These are phyloP conservation scores for Nannizziopsis barbatae DNA, from an alignment of 2,329 filamentous ascomycete species.

Conservation along the genomic window DNA sequence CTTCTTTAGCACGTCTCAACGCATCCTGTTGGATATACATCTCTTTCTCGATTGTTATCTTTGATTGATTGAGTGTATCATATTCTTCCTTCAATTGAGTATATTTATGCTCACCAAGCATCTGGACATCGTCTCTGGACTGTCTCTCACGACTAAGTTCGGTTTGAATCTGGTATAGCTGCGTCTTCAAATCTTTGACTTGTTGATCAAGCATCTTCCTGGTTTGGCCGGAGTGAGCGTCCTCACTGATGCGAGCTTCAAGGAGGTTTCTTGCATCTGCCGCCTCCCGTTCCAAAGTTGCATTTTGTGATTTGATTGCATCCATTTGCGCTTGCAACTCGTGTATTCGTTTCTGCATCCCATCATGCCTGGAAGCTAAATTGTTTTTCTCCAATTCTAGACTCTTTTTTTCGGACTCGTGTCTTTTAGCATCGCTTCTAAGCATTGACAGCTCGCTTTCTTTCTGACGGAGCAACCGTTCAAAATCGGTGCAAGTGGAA, in stretches of 20 bases:
- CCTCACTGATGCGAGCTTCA: slow-evolving; percentile 78
- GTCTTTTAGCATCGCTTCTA: slow-evolving; percentile 71
- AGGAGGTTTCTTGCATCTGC: slow-evolving; percentile 77
- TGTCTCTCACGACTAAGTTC: slow-evolving; percentile 86
- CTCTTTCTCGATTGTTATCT: slow-evolving; percentile 96
- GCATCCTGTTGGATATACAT: slow-evolving; percentile 92
- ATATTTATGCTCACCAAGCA: slow-evolving; percentile 82
- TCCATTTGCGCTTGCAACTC: slow-evolving; percentile 81
- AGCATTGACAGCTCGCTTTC: slow-evolving; percentile 84
- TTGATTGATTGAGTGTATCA: slow-evolving; percentile 77
- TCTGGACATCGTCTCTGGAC: slow-evolving; percentile 83
- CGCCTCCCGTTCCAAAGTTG: slow-evolving; percentile 76
- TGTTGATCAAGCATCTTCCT: slow-evolving; percentile 76
- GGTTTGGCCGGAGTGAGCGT: slow-evolving; percentile 71
- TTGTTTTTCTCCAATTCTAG: slow-evolving; percentile 68
- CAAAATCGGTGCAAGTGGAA: slow-evolving; percentile 84
- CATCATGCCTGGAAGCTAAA: slow-evolving; percentile 66
- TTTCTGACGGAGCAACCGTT: slow-evolving; percentile 84
- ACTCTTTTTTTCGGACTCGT: slow-evolving; percentile 65
- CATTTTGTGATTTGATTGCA: slow-evolving; percentile 72
- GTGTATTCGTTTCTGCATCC: slow-evolving; percentile 61
- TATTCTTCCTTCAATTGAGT: slow-evolving; percentile 73
- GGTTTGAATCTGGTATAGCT: slow-evolving; percentile 73
- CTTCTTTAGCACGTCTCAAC: slow-evolving; percentile 72
- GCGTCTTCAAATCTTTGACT: slow-evolving; percentile 72